Percentiles rank a stretch among this genome's conserved stretches.
Evolutionary conservation across 2,329 filamentous ascomycete species (phyloP).

Genomic region (Botrytis byssoidea): DNA sequence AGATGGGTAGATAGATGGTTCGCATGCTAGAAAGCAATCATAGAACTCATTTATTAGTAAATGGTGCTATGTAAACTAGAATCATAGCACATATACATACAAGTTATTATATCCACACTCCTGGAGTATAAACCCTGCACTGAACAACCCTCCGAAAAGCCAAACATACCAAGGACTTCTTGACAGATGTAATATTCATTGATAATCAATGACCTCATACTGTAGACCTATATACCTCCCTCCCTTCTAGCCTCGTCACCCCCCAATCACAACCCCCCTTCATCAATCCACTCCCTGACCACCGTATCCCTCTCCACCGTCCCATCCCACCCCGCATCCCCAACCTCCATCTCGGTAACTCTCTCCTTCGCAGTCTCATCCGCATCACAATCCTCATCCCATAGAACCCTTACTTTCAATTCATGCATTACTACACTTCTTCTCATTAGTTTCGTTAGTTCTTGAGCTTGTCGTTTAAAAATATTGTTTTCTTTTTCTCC

Average conservation of each 20-base stretch:
- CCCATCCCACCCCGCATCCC: constrained; percentile 37
- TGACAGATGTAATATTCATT: not conserved
- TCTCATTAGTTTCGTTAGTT: constrained; percentile 31
- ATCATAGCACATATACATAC: not conserved
- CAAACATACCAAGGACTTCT: not conserved
- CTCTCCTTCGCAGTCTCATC: constrained; percentile 27
- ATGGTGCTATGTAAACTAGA: not conserved
- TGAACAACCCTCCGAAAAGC: not conserved
- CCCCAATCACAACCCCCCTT: not conserved
- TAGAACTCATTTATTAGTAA: not conserved
- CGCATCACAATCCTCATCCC: constrained; percentile 9
- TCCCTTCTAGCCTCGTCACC: no score
- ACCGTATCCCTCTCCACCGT: constrained; percentile 17
- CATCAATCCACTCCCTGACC: constrained; percentile 14
- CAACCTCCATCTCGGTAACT: constrained; percentile 39
- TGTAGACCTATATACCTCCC: not conserved
- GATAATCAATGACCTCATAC: not conserved
- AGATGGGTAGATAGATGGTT: not conserved
- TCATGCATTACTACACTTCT: constrained; percentile 34
- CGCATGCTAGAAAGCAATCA: not conserved
- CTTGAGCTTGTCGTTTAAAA: constrained; percentile 28
- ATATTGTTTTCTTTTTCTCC: not conserved
- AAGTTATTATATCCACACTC: not conserved
- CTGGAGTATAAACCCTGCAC: not conserved
- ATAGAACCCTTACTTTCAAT: not conserved